These are phyloP conservation scores for Arthrobotrys sphaeroides DNA, from an alignment of 2,329 filamentous ascomycete genomes.

Conservation along the genomic window DNA sequence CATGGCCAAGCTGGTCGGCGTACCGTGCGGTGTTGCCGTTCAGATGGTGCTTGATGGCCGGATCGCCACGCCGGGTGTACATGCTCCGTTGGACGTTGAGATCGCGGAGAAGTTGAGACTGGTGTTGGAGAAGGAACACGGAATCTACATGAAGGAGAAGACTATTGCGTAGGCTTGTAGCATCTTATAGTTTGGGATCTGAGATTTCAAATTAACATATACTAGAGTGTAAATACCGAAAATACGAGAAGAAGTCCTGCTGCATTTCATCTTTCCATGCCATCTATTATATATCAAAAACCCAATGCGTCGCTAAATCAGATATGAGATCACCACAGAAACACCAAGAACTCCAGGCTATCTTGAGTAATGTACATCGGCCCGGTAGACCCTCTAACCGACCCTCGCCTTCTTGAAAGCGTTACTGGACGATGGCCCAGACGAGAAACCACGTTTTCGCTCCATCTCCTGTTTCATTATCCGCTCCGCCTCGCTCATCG, in stretches of 20 bases:
- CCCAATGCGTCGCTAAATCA: background rate
- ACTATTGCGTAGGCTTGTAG: conserved; percentile 62
- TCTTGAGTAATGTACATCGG: background rate
- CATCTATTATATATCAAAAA: too few relatives aligned
- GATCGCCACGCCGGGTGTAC: conserved; percentile 75
- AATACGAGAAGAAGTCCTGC: conserved; percentile 22
- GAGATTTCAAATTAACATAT: background rate
- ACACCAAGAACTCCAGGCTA: conserved; percentile 1
- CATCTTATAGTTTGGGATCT: background rate
- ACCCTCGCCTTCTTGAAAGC: conserved; percentile 55
- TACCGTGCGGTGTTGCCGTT: conserved; percentile 78
- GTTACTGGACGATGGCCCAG: conserved; percentile 40
- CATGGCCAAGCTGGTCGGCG: conserved; percentile 84
- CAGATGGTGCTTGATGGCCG: conserved; percentile 80
- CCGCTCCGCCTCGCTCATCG: conserved; percentile 83
- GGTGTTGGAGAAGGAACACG: conserved; percentile 80
- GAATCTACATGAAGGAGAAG: conserved; percentile 78
- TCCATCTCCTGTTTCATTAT: conserved; percentile 90
- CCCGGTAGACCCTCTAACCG: background rate
- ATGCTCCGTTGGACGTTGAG: conserved; percentile 78
- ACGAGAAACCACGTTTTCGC: conserved; percentile 70
- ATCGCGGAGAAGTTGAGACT: conserved; percentile 78
- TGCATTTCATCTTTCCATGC: background rate
- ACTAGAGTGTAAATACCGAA: conserved; percentile 17
- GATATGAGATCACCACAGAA: background rate